A percentile compares a stretch with the other conserved stretches of the same genome.
Conservation (phyloP, 768 basidiomycete genomes). For the Tulasnella sp. region DNA sequence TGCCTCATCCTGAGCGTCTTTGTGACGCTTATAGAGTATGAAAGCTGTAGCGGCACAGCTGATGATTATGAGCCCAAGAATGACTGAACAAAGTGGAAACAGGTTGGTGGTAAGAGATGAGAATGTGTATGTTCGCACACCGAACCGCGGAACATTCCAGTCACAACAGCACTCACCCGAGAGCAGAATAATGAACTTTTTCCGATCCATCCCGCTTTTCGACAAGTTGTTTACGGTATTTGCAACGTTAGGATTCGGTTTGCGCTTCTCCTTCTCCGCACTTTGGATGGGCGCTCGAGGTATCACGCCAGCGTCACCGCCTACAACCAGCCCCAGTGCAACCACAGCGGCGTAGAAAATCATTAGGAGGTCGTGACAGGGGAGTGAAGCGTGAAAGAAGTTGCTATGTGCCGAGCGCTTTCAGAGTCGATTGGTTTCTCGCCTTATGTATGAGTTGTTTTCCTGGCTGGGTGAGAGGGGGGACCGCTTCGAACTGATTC, state of each 20-base stretch:
- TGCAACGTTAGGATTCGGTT: background rate
- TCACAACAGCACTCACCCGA: background rate
- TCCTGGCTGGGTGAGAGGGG: no score
- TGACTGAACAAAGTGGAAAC: background rate
- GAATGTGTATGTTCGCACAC: no score
- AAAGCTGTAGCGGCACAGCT: background rate
- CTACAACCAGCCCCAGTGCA: background rate
- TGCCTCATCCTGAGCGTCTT: background rate
- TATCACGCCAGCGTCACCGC: background rate
- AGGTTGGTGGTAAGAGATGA: background rate
- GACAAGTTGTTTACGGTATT: background rate
- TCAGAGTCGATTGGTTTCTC: no score
- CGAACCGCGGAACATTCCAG: background rate
- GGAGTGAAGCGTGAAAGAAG: no score
- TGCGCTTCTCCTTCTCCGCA: background rate
- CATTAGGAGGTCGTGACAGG: background rate
- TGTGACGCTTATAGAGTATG: background rate
- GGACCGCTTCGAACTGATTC: background rate
- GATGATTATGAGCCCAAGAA: background rate
- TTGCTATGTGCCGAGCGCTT: no score
- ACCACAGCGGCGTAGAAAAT: background rate
- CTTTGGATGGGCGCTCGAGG: background rate
- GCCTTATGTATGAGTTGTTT: no score
- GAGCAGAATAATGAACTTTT: background rate
- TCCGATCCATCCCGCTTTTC: background rate